Evolutionary conservation across 2,329 filamentous ascomycete species (phyloP), one percentile per base, ranked within the genome.

Genomic region (Cercospora canescens): DNA sequence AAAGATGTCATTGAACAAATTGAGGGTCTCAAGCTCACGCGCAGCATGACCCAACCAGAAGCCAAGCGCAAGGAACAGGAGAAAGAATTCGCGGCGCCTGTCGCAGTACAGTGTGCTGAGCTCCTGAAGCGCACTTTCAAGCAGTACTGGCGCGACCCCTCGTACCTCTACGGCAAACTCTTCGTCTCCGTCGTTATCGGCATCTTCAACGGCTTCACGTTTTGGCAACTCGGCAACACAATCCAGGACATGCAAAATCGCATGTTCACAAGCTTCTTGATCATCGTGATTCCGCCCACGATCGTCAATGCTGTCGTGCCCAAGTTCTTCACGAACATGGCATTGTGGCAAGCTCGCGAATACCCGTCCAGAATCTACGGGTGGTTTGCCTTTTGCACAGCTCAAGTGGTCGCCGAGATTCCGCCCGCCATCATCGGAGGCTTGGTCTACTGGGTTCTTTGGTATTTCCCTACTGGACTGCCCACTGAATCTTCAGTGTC

Each of bases 201-300:
- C 16, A 87, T 93, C 76, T 92, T 93, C 83, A 92, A 92, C 79
- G 90, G 89, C 24, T 93, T 92, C 79, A 92, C 90, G 4, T 93
- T 92, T 80, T 93, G 85, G 82, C 82, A 89, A 71, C 84, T 92
- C 3, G 89, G 88, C 2, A 82, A 88, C 76, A 85, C 83, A 0
- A 81, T 91, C 56, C 83, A 85, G 14, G 89, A 91, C 72, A 88
- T 93, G 84, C 90, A 93, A 75, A 88, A 91, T 78, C 86, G 90
- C 71, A 89, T 93, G 86, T 94, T 94, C 82, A 90, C 90, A 24
- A 85, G 89, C 67, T 83, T 90, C 59, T 78, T 90, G 39, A 83
- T 83, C 68, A 65, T 84, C 32, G 77, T 82, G 45, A 78, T 93
- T 60, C 89, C 90, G 0, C 88, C 90, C 0, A 89, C 89, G 26